A percentile compares a stretch with the other conserved stretches of the same genome.
These are phyloP conservation scores for Hericium coralloides DNA, from an alignment of 768 basidiomycete genomes.

Conservation along the genomic window DNA sequence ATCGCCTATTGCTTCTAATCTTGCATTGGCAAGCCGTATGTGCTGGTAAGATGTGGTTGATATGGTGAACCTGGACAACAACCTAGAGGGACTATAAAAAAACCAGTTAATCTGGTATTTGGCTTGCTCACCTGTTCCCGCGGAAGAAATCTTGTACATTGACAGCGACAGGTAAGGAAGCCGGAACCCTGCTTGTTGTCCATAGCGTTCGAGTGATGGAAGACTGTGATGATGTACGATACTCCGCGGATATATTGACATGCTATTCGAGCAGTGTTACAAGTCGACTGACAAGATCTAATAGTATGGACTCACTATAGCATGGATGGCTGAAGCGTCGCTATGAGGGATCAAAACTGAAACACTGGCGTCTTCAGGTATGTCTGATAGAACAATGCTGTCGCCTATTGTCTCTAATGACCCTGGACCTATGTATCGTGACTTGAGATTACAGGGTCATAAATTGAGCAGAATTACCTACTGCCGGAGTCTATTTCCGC, in stretches of 20 bases:
- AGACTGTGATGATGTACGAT: constrained; percentile 49
- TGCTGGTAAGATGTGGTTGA: constrained; percentile 73
- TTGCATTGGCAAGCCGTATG: constrained; percentile 62
- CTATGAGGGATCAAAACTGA: constrained; percentile 56
- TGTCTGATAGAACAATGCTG: constrained; percentile 37
- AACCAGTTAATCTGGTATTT: background rate
- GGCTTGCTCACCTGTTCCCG: constrained; percentile 51
- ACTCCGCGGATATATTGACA: constrained; percentile 61
- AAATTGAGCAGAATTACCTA: constrained; percentile 12
- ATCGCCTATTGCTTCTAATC: constrained; percentile 37
- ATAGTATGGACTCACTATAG: constrained; percentile 39
- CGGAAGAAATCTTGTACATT: constrained; percentile 98
- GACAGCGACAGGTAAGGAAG: constrained; percentile 77
- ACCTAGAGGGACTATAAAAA: constrained; percentile 32
- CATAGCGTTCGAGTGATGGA: constrained; percentile 43
- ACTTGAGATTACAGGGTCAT: background rate
- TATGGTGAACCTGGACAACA: constrained; percentile 87
- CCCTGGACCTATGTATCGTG: background rate
- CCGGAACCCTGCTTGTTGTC: constrained; percentile 47
- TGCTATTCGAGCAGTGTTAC: constrained; percentile 35
- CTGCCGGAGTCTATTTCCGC: constrained; percentile 30
- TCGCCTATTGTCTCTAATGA: constrained; percentile 32
- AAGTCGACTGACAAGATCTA: background rate
- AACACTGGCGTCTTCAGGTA: constrained; percentile 37
- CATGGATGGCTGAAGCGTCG: constrained; percentile 50